Evolutionary conservation across 352 stramenopile genomes (phyloP).

Genomic region (Pythium sukuiense): DNA sequence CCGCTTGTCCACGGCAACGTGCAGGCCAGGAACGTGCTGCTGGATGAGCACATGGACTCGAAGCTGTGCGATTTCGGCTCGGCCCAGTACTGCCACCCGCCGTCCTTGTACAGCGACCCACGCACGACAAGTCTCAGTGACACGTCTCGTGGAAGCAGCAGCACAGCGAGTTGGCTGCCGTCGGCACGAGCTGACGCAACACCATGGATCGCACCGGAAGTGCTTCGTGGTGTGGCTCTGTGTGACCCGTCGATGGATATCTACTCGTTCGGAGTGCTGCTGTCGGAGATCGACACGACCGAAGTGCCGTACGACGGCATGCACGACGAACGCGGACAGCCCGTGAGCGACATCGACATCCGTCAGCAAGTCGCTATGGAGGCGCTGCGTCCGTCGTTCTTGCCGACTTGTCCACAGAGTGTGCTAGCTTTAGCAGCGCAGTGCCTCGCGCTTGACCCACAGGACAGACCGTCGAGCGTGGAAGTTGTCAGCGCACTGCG

Average conservation of each 20-base stretch:
- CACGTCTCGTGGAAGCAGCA: neutral
- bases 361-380: constrained; percentile 34
- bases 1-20: constrained; percentile 38
- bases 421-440: constrained; percentile 30
- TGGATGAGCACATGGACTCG: constrained; percentile 32
- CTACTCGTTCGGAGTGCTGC: constrained; percentile 32
- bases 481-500: constrained; percentile 27
- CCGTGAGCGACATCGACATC: constrained; percentile 26
- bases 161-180: constrained; percentile 12
- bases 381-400: constrained; percentile 33
- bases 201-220: constrained; percentile 28
- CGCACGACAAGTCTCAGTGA: neutral
- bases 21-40: constrained; percentile 36
- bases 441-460: constrained; percentile 38
- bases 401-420: constrained; percentile 27
- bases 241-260: constrained; percentile 30
- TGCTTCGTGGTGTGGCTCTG: constrained; percentile 14
- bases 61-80: constrained; percentile 42
- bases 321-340: neutral
- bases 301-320: constrained; percentile 27
- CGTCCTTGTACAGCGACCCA: constrained; percentile 13
- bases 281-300: constrained; percentile 35
- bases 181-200: constrained; percentile 19
- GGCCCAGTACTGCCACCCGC: constrained; percentile 28
- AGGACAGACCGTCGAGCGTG: constrained; percentile 29